These are phyloP conservation scores for Quercus bicolor DNA, from an alignment of 306 rosid species.

Conservation along the genomic window DNA sequence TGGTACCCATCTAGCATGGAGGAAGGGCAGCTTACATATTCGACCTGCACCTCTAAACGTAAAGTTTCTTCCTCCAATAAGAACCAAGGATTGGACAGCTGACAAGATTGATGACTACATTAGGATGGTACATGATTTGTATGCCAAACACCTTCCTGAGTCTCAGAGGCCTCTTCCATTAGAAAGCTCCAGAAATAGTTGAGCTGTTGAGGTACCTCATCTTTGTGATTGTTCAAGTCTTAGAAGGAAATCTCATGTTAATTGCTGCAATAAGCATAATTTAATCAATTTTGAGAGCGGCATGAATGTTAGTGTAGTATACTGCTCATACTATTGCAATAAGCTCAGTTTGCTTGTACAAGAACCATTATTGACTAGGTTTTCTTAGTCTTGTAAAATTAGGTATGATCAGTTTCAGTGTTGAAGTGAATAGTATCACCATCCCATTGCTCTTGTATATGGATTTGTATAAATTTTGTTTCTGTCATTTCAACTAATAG, in stretches of 20 bases:
- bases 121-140: conserved; percentile 29
- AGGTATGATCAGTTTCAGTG: neutral
- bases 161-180: conserved; percentile 39
- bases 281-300: neutral
- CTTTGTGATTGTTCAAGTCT: neutral
- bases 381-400: conserved; percentile 14
- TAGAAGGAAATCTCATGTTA: neutral
- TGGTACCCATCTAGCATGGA: conserved; percentile 63
- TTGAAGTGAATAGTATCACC: neutral
- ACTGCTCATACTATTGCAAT: conserved; percentile 3
- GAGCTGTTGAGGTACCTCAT: conserved; percentile 1
- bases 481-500: neutral
- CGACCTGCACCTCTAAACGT: conserved; percentile 44
- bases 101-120: conserved; percentile 49
- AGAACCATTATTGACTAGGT: neutral
- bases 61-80: conserved; percentile 55
- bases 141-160: conserved; percentile 48
- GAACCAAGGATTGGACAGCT: conserved; percentile 42
- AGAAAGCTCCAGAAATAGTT: conserved; percentile 2
- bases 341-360: conserved; percentile 10
- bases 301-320: neutral
- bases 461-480: neutral
- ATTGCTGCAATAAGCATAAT: conserved; percentile 9
- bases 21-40: conserved; percentile 55
- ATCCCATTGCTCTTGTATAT: neutral